Evolutionary conservation across 108 stramenopile species (phyloP).

Genomic region (Conticribra weissflogii): DNA sequence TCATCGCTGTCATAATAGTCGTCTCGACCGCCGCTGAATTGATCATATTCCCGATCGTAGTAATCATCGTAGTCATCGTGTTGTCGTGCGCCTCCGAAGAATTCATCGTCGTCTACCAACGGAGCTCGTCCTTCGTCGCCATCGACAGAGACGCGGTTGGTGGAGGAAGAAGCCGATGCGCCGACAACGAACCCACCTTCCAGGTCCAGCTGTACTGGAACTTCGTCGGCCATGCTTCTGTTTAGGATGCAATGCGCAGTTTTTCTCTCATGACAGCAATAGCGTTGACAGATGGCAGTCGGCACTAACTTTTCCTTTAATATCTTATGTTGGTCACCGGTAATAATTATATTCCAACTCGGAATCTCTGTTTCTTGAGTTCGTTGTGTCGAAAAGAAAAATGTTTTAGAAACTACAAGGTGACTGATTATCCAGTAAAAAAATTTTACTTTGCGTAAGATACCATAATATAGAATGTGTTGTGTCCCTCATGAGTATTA

Average conservation of each 20-base stretch:
- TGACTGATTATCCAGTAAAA: too few relatives aligned
- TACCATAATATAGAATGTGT: too few relatives aligned
- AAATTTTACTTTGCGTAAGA: too few relatives aligned
- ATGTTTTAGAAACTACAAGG: too few relatives aligned
- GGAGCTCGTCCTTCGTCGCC: not conserved
- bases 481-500: too few relatives aligned
- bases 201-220: slow-evolving; percentile 27
- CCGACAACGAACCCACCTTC: slow-evolving; percentile 22
- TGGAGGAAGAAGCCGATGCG: not conserved
- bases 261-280: not conserved
- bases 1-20: not conserved
- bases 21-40: not conserved
- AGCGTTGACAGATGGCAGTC: not conserved
- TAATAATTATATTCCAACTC: too few relatives aligned
- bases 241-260: too few relatives aligned
- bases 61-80: not conserved
- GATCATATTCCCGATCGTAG: not conserved
- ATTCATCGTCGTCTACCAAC: not conserved
- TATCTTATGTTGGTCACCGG: too few relatives aligned
- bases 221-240: not conserved
- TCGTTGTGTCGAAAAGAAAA: too few relatives aligned
- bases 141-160: not conserved
- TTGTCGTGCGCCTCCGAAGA: not conserved
- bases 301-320: too few relatives aligned
- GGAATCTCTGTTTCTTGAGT: too few relatives aligned